Conservation (phyloP, 192 early-diverging fungal genomes). For the Neocallimastix lanati region DNA sequence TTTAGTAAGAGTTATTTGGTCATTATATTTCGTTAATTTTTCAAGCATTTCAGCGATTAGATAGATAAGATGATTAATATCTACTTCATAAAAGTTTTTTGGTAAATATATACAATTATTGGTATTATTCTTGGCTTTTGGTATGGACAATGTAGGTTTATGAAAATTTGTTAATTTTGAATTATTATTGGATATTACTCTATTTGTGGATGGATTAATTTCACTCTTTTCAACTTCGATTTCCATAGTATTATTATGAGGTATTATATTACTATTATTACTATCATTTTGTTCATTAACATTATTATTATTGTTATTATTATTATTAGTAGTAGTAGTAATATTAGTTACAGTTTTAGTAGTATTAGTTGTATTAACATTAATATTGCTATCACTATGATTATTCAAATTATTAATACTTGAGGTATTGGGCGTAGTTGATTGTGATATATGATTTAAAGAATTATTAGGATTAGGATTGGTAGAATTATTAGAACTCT, state of each 20-base stretch:
- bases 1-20: constrained; percentile 32
- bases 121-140: not conserved
- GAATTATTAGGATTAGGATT: no score
- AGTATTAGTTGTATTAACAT: no score
- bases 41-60: constrained; percentile 21
- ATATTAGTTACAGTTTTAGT: no score
- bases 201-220: not conserved
- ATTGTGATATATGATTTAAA: not conserved
- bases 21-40: constrained; percentile 41
- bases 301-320: no score
- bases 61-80: not conserved
- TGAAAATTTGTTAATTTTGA: not conserved
- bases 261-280: no score
- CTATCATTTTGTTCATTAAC: no score
- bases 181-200: not conserved
- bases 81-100: not conserved
- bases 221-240: no score
- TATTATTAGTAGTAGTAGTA: no score
- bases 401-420: no score
- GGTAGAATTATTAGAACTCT: no score
- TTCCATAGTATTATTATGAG: no score
- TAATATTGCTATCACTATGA: no score
- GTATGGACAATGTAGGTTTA: not conserved
- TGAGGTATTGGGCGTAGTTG: not conserved
- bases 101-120: not conserved